Conservation (phyloP, 768 basidiomycete genomes). For the Tricholoma sp. region DNA sequence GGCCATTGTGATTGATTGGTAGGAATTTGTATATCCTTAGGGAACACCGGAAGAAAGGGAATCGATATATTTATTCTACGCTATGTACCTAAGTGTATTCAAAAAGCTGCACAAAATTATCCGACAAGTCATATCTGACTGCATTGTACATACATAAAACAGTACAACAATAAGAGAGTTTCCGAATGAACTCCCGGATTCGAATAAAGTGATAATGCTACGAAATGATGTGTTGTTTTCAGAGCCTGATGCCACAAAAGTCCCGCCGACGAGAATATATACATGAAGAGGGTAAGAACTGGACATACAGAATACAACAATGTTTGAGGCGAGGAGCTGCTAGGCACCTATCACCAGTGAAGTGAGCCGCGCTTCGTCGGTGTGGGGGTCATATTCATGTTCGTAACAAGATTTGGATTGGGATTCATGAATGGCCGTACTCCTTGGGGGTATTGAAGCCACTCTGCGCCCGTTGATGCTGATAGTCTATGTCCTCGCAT, state of each 20-base stretch:
- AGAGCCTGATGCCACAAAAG: constrained; percentile 5
- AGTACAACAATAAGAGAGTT: constrained; percentile 5
- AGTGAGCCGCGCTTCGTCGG: constrained; percentile 9
- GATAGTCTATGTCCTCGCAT: constrained; percentile 3
- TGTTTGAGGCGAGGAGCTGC: neutral
- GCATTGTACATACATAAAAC: constrained; percentile 12
- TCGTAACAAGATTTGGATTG: constrained; percentile 3
- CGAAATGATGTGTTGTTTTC: constrained; percentile 7
- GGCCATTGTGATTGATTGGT: constrained; percentile 42
- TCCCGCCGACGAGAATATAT: constrained; percentile 4
- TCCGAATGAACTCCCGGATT: neutral
- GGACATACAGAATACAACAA: constrained; percentile 10
- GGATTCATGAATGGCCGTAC: constrained; percentile 4
- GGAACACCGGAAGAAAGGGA: neutral
- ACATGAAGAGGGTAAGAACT: neutral
- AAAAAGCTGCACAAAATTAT: constrained; percentile 2
- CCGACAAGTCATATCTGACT: neutral
- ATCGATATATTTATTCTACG: neutral
- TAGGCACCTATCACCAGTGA: constrained; percentile 10
- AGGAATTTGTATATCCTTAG: constrained; percentile 2
- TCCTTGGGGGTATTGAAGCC: constrained; percentile 9
- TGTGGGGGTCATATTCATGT: neutral
- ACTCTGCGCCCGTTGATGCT: constrained; percentile 5
- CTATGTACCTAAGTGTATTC: neutral
- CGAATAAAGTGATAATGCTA: constrained; percentile 8